Evolutionary conservation across 202 grass and related monocot genomes (phyloP), one percentile per base, ranked within the genome.

Genomic region (Panicum hallii): DNA sequence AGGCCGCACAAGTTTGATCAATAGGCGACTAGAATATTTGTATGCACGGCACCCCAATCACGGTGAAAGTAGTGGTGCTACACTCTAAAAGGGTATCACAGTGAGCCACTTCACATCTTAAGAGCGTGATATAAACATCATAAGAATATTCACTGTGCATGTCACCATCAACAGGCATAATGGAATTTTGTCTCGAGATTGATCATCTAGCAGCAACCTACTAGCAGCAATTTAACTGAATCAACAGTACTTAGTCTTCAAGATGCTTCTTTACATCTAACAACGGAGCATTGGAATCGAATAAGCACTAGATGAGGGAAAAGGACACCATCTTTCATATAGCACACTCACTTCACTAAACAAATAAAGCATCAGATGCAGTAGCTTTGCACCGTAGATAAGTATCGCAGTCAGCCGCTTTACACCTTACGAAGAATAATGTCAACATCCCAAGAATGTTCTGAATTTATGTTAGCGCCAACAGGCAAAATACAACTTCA

Each of bases 361-460:
- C 36, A 45, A 76, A 42, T 42, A 80, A 67, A 56, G 64, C 63
- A 68, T 43, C 10, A 40, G 74, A 86, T 80, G 67, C 45, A 68
- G 60, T 42, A 63, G n/a, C 22, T 65, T 32, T 34, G 34, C 67
- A 65, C 36, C 52, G 7, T 50, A 55, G 61, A 70, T 69, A 47
- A 26, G 47, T 63, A 72, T 52, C 11, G 6, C 7, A 80, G 58
- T 65, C 22, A 80, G 84, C 57, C 20, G 56, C 63, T 54, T 80
- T 72, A 86, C 36, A 74, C 41, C 67, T 34, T 45, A 65, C 68
- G 17, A 74, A 40, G 46, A 52, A 86, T 74, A 64, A 32, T 80
- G 22, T 40, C 47, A 66, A 47, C 46, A 9, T 64, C 58, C 55
- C 11, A 19, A 40, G 50, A 74, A 38, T 57, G 11, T 74, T 68